Evolutionary conservation across 176 grass and related monocot species (phyloP).

Genomic region (Zea mays): Zm-B73-REFERENCE-NAM-5.0 NC_050096.1:26665001-26665500

Average conservation of each 20-base stretch:
- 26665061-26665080: conserved; percentile 43
- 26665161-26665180: conserved; percentile 28
- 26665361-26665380: conserved; percentile 19
- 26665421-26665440: conserved; percentile 43
- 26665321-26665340: conserved; percentile 12
- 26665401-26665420: conserved; percentile 39
- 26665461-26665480: conserved; percentile 10
- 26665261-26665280: conserved; percentile 24
- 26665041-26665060: conserved; percentile 25
- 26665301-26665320: conserved; percentile 26
- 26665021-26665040: conserved; percentile 38
- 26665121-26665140: conserved; percentile 51
- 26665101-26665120: conserved; percentile 46
- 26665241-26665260: conserved; percentile 3
- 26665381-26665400: conserved; percentile 28
- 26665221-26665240: conserved; percentile 20
- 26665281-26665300: conserved; percentile 40
- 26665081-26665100: conserved; percentile 32
- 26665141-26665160: conserved; percentile 28
- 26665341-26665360: conserved; percentile 19
- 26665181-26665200: conserved; percentile 35
- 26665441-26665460: background rate
- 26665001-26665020: conserved; percentile 35
- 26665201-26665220: conserved; percentile 47
- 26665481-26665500: conserved; percentile 28